A percentile compares a stretch with the other conserved stretches of the same genome.
These are phyloP conservation scores for Pelargonium citronellum DNA, from an alignment of 441 rosid species.

Conservation along the genomic window DNA sequence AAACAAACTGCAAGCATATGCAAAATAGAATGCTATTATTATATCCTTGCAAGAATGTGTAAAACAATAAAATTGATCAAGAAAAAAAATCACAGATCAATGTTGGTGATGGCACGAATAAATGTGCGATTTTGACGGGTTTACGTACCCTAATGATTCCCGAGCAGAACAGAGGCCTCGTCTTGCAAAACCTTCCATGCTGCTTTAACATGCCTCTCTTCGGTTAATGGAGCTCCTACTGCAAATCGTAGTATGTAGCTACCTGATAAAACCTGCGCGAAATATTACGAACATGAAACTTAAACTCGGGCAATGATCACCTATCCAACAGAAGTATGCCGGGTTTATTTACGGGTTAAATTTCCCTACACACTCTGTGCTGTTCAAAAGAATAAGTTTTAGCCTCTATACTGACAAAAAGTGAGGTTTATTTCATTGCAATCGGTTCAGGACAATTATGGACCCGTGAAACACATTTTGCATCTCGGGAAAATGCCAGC, in stretches of 20 bases:
- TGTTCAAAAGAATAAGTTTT: too few species aligned
- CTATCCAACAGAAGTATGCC: not conserved
- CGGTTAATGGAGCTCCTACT: constrained; percentile 79
- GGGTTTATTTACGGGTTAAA: not conserved
- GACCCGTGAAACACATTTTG: too few species aligned
- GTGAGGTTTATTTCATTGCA: too few species aligned
- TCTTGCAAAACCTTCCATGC: constrained; percentile 72
- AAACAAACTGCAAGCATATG: not conserved
- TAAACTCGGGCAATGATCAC: not conserved
- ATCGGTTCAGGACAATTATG: too few species aligned
- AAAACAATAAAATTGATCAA: not conserved
- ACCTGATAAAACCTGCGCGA: constrained; percentile 55
- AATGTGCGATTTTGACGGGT: not conserved
- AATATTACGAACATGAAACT: not conserved
- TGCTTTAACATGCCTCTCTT: constrained; percentile 62
- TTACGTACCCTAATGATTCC: constrained; percentile 15
- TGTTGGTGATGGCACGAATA: not conserved
- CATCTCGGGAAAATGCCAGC: too few species aligned
- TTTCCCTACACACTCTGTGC: too few species aligned
- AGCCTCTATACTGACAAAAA: too few species aligned
- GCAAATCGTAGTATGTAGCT: constrained; percentile 58
- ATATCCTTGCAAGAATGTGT: not conserved
- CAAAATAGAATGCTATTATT: not conserved
- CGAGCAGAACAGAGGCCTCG: constrained; percentile 48
- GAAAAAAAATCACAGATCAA: not conserved